These are phyloP conservation scores for Fusarium nanum DNA, from an alignment of 2,329 filamentous ascomycete species.

Conservation along the genomic window DNA sequence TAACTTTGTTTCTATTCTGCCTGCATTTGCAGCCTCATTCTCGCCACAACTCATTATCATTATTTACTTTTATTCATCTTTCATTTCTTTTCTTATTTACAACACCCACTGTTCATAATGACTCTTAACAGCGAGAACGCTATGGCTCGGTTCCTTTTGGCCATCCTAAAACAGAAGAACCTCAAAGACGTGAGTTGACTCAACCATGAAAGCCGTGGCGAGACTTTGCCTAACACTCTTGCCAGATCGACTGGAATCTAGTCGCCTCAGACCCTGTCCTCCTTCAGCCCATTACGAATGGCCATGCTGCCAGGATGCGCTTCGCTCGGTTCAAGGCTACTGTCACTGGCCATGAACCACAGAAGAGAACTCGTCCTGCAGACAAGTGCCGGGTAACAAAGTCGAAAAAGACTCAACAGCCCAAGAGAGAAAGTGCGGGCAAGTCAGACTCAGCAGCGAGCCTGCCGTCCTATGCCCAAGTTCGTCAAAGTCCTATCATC, in stretches of 20 bases:
- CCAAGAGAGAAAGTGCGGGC: slow-evolving; percentile 52
- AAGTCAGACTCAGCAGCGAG: slow-evolving; percentile 55
- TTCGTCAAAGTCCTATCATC: slow-evolving; percentile 45
- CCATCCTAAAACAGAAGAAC: slow-evolving; percentile 69
- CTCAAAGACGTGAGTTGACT: slow-evolving; percentile 66
- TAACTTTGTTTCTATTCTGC: slow-evolving; percentile 28
- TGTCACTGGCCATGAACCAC: slow-evolving; percentile 61
- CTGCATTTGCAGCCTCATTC: slow-evolving; percentile 29
- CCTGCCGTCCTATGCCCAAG: slow-evolving; percentile 48
- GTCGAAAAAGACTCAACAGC: slow-evolving; percentile 51
- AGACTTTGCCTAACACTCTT: slow-evolving; percentile 28
- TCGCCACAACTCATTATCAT: slow-evolving; percentile 12
- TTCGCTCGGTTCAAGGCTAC: slow-evolving; percentile 64
- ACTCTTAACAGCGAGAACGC: slow-evolving; percentile 66
- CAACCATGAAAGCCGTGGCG: not conserved
- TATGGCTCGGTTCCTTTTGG: slow-evolving; percentile 69
- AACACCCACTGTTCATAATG: slow-evolving; percentile 54
- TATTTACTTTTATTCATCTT: not conserved
- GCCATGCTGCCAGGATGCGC: slow-evolving; percentile 71
- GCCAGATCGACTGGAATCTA: slow-evolving; percentile 69
- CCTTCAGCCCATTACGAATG: slow-evolving; percentile 66
- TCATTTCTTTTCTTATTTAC: not conserved
- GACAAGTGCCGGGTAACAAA: slow-evolving; percentile 62
- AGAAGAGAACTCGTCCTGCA: slow-evolving; percentile 58
- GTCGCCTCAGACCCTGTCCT: slow-evolving; percentile 67